Evolutionary conservation across 1,139 yeast species (phyloP).

Genomic region (Blastobotrys persicus): DNA sequence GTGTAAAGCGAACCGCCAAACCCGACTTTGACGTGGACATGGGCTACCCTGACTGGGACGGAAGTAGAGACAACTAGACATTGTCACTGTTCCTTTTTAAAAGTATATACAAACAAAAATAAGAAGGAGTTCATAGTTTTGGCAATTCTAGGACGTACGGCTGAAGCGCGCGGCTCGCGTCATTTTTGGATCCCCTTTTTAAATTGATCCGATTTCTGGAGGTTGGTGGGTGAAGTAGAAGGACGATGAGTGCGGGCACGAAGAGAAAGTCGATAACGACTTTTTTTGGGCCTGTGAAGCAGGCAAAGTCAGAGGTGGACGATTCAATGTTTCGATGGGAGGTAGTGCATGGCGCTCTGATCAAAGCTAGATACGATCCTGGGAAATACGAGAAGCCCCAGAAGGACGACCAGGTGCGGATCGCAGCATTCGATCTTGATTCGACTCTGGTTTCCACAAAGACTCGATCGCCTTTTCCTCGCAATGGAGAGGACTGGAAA

Average conservation of each 20-base stretch:
- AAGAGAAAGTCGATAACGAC: slow-evolving; percentile 2
- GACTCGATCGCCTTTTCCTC: slow-evolving; percentile 55
- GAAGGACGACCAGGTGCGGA: slow-evolving; percentile 2
- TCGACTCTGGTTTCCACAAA: slow-evolving; percentile 64
- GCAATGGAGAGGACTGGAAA: slow-evolving; percentile 65
- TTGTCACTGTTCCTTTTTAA: no score
- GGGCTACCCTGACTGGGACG: slow-evolving; percentile 11
- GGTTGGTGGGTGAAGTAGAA: no score
- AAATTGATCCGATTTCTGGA: no score
- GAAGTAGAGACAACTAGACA: background rate
- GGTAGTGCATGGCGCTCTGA: slow-evolving; percentile 3
- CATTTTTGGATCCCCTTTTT: no score
- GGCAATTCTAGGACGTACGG: no score
- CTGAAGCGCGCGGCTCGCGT: no score
- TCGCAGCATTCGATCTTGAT: slow-evolving; percentile 79
- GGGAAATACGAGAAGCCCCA: background rate
- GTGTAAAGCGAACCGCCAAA: slow-evolving; percentile 7
- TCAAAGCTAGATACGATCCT: slow-evolving; percentile 11
- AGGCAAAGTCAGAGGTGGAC: background rate
- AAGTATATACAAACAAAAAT: no score
- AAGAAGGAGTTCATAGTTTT: no score
- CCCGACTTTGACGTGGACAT: slow-evolving; percentile 5
- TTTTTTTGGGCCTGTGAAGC: slow-evolving; percentile 1
- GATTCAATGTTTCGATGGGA: background rate
- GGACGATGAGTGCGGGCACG: slow-evolving; percentile 5